Conservation (phyloP, 805 yeast species). For the Isabelozyma rhagii region DNA sequence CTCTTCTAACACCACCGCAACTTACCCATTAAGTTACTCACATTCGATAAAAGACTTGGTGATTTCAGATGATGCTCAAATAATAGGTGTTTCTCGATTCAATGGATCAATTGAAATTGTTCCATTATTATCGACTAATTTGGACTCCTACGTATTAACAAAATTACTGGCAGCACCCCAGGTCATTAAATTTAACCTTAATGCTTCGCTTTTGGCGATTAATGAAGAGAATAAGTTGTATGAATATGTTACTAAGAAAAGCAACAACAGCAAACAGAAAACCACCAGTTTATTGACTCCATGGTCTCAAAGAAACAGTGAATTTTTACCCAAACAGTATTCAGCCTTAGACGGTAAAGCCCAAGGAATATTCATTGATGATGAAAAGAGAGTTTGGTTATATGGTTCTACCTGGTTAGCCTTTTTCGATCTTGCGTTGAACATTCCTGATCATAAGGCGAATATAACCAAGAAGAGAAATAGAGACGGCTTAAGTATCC, state of each 20-base stretch:
- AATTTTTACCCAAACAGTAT: conserved; percentile 67
- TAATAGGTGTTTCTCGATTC: conserved; percentile 57
- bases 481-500: conserved; percentile 38
- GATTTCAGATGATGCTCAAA: conserved; percentile 41
- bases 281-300: conserved; percentile 46
- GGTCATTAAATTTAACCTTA: conserved; percentile 52
- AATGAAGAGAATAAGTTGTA: conserved; percentile 72
- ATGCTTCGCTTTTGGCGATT: conserved; percentile 55
- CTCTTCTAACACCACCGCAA: conserved; percentile 8
- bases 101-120: conserved; percentile 63
- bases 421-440: conserved; percentile 61
- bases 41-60: conserved; percentile 53
- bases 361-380: conserved; percentile 62
- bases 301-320: conserved; percentile 82
- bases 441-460: conserved; percentile 46
- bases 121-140: conserved; percentile 21
- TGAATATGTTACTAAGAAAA: conserved; percentile 52
- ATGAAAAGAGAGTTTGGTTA: conserved; percentile 62
- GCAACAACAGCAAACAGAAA: conserved; percentile 10
- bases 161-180: conserved; percentile 60
- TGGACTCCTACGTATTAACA: conserved; percentile 44
- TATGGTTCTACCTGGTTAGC: conserved; percentile 84
- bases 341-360: conserved; percentile 60
- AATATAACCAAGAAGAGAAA: conserved; percentile 38
- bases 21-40: conserved; percentile 41